Evolutionary conservation across 2,329 filamentous ascomycete species (phyloP).

Genomic region (Neofusicoccum cordaticola): DNA sequence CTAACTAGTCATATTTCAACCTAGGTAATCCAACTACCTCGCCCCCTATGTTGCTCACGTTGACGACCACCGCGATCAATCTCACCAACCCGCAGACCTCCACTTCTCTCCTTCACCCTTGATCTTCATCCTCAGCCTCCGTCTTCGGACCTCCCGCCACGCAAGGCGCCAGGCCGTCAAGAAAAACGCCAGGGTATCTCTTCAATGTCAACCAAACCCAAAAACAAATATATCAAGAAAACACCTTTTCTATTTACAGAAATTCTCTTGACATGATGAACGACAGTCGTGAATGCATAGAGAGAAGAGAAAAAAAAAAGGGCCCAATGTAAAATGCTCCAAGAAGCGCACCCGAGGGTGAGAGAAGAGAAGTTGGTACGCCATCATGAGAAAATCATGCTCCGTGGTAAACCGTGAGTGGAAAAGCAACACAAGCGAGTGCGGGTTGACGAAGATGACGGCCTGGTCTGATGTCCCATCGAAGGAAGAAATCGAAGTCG

Average conservation of each 20-base stretch:
- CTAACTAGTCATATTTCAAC: no score
- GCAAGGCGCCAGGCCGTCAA: constrained; percentile 6
- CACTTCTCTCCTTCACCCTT: no score
- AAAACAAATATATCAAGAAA: background rate
- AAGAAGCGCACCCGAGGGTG: background rate
- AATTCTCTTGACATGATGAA: background rate
- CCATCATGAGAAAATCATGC: background rate
- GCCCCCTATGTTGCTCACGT: no score
- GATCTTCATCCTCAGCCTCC: no score
- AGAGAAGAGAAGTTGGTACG: background rate
- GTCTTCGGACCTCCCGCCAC: background rate
- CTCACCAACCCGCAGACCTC: no score
- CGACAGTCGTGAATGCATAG: constrained; percentile 10
- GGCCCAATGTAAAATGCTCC: background rate
- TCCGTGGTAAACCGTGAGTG: no score
- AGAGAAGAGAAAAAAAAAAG: no score
- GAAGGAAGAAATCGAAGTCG: background rate
- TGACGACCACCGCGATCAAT: no score
- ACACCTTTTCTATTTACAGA: background rate
- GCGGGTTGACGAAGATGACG: background rate
- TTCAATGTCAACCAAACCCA: background rate
- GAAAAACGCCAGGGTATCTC: constrained; percentile 9
- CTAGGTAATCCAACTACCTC: no score
- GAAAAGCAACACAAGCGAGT: background rate
- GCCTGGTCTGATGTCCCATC: background rate